Evolutionary conservation across 208 protist genomes (phyloP).

Genomic region (Naegleria fowleri): DNA sequence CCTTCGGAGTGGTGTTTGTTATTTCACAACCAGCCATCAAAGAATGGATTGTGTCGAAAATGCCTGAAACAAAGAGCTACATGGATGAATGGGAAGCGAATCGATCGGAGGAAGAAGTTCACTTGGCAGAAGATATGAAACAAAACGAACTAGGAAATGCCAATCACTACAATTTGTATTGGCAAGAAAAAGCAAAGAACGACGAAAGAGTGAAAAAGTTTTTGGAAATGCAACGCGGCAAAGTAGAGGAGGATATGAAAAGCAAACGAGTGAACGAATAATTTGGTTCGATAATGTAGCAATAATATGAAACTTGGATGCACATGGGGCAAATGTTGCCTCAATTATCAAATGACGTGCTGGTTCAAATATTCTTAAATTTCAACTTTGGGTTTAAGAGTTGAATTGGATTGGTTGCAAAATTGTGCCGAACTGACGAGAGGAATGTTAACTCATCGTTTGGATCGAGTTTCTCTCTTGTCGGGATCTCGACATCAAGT

Average conservation of each 20-base stretch:
- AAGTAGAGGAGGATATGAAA: neutral
- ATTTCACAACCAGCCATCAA: neutral
- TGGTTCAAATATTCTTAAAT: too few species aligned
- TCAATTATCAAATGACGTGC: too few species aligned
- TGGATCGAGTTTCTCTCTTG: too few species aligned
- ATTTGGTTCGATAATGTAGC: too few species aligned
- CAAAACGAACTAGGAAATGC: neutral
- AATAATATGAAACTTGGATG: too few species aligned
- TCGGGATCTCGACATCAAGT: too few species aligned
- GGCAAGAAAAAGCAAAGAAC: neutral
- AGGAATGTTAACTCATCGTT: too few species aligned
- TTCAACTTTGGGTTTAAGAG: too few species aligned
- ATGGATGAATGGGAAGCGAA: neutral
- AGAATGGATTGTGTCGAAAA: neutral
- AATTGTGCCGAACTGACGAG: too few species aligned
- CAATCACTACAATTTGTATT: neutral
- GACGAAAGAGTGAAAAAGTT: constrained; percentile 8
- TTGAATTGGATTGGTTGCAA: too few species aligned
- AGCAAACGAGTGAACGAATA: neutral
- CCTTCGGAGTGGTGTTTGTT: neutral
- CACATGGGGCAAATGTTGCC: too few species aligned
- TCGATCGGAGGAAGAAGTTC: neutral
- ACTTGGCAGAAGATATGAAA: neutral
- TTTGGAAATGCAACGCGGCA: neutral
- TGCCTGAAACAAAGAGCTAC: neutral